Base-by-base conservation (phyloP, 768 basidiomycete species). In the Leccinellum luteum region DNA sequence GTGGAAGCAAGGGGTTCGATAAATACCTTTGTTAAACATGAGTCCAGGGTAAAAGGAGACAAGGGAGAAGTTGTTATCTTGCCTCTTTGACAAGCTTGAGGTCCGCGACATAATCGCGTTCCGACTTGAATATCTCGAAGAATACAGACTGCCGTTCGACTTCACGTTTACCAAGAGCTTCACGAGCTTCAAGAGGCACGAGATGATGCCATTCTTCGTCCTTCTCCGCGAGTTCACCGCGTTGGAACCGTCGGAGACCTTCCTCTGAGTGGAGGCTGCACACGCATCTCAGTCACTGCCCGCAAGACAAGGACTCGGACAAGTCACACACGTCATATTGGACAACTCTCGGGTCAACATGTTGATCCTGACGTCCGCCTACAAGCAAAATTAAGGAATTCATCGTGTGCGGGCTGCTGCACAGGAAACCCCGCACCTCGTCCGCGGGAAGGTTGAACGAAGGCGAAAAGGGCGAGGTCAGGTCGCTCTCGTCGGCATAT, bases 71-170 rank as follows among this genome's bases (percentile, higher is more conserved):
- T 32, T 21, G 10, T 13, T n/a, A 45, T 59, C 70, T 30, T 59
- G 91, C 92, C 69, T 90, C 80, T 74, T 84, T 73, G 61, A 90
- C 74, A 57, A 86, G 70, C 66, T 85, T 79, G 50, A 99, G 73
- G 73, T 98, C 96, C 30, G 81, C 71, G 12, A 94, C 88, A 69
- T 97, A 98, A 58, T 93, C 88, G 60, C 86, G 81, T 74, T 99
- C 97, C 0, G 89, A 86, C 70, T 92, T 88, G 72, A 98, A 86
- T 23, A 96, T 74, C 69, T 98, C 95, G 63, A 94, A 95, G 6
- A 99, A 80, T 38, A 86, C 84, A 25, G 85, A 90, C 70, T 98
- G 94, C 47, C 94, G 81, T 57, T 89, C 84, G 21, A 94, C 86
- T 69, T 97, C 94, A 51, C 82, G 71, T 67, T 86, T 84, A 25